These are phyloP conservation scores for Linnemannia zychae DNA, from an alignment of 192 early-diverging fungal species.

Conservation along the genomic window DNA sequence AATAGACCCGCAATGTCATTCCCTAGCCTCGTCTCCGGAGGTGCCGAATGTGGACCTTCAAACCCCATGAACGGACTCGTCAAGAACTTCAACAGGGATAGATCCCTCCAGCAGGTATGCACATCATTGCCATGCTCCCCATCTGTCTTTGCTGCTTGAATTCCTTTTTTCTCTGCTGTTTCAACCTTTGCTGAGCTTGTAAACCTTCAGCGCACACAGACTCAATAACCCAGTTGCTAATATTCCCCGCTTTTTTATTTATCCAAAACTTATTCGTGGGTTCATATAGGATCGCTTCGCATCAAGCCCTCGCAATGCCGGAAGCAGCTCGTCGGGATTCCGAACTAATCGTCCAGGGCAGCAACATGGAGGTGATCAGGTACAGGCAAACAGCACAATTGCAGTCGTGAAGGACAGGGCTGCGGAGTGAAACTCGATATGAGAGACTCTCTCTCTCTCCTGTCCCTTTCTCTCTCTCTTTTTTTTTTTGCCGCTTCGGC, in stretches of 20 bases:
- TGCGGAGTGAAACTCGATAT: background rate
- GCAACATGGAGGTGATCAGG: slow-evolving; percentile 54
- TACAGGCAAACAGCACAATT: slow-evolving; percentile 7
- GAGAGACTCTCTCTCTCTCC: slow-evolving; percentile 17
- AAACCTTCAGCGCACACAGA: background rate
- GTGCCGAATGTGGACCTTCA: slow-evolving; percentile 81
- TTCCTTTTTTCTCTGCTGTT: background rate
- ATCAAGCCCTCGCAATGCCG: slow-evolving; percentile 25
- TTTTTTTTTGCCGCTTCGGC: background rate
- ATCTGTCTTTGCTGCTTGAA: background rate
- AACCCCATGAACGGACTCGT: slow-evolving; percentile 83
- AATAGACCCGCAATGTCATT: slow-evolving; percentile 58
- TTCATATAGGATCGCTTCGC: slow-evolving; percentile 43
- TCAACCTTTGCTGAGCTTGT: background rate
- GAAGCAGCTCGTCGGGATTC: slow-evolving; percentile 48
- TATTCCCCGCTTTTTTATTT: slow-evolving; percentile 43
- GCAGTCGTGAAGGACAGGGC: background rate
- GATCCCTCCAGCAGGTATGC: slow-evolving; percentile 84
- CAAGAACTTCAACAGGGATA: slow-evolving; percentile 85
- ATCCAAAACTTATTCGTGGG: slow-evolving; percentile 21
- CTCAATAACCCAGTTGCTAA: slow-evolving; percentile 1
- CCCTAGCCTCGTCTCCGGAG: slow-evolving; percentile 70
- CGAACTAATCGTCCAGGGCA: slow-evolving; percentile 43
- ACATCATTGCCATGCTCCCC: background rate
- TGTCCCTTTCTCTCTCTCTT: too few relatives aligned